These are phyloP conservation scores for Raffaelea arxii DNA, from an alignment of 2,329 filamentous ascomycete genomes.

Conservation along the genomic window DNA sequence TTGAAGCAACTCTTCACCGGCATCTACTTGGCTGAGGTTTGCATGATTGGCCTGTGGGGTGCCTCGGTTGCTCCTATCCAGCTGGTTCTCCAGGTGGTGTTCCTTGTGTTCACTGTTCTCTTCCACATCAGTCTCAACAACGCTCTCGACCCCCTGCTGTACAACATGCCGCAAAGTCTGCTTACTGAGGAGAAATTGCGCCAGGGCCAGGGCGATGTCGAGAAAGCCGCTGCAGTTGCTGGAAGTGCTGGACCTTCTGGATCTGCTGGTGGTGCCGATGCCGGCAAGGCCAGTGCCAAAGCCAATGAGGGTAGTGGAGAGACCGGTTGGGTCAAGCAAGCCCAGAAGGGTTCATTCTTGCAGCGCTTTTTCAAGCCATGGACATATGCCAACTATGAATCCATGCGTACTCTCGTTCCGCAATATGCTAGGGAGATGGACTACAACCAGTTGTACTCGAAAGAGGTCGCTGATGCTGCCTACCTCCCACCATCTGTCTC, in stretches of 20 bases:
- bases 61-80: constrained; percentile 59
- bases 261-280: background rate
- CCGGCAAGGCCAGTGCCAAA: constrained; percentile 17
- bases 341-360: constrained; percentile 43
- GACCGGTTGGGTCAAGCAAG: constrained; percentile 6
- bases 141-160: constrained; percentile 66
- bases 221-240: constrained; percentile 8
- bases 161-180: constrained; percentile 69
- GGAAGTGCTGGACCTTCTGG: constrained; percentile 8
- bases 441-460: constrained; percentile 47
- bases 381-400: constrained; percentile 61
- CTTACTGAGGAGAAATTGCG: constrained; percentile 34
- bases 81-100: constrained; percentile 62
- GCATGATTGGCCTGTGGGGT: constrained; percentile 72
- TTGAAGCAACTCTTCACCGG: constrained; percentile 80
- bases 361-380: constrained; percentile 69
- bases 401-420: constrained; percentile 61
- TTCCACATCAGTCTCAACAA: constrained; percentile 65
- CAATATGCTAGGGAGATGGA: constrained; percentile 32
- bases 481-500: constrained; percentile 65
- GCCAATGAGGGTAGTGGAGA: constrained; percentile 14
- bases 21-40: constrained; percentile 71
- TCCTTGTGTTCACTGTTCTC: constrained; percentile 64
- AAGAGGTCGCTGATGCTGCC: constrained; percentile 54
- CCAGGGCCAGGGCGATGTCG: constrained; percentile 14